A percentile compares a stretch with the other conserved stretches of the same genome.
These are phyloP conservation scores for Arthrinium phaeospermum DNA, from an alignment of 2,329 filamentous ascomycete genomes.

Conservation along the genomic window DNA sequence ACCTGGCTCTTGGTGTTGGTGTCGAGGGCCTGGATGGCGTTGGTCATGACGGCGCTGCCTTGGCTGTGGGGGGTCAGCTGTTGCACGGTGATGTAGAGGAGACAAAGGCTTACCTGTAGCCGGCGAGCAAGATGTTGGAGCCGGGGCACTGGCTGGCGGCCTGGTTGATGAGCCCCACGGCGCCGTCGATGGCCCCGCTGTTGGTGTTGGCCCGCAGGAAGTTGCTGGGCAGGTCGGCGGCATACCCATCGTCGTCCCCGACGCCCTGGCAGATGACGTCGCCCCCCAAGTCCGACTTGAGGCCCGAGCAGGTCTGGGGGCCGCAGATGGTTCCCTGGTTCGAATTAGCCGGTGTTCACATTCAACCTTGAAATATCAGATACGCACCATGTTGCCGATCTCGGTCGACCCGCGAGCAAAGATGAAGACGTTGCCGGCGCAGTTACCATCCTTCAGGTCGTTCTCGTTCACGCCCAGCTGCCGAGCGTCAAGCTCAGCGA, in stretches of 20 bases:
- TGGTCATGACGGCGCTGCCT: conserved; percentile 41
- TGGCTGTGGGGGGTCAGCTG: conserved; percentile 25
- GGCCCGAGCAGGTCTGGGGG: conserved; percentile 34
- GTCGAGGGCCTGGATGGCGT: conserved; percentile 35
- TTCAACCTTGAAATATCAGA: too few relatives aligned
- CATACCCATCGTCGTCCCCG: conserved; percentile 37
- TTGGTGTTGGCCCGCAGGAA: conserved; percentile 36
- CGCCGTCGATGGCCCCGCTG: conserved; percentile 35
- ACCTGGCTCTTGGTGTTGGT: conserved; percentile 27
- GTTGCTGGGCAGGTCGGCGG: conserved; percentile 36
- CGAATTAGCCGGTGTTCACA: background rate
- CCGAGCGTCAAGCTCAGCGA: conserved; percentile 21
- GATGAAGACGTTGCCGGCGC: conserved; percentile 40
- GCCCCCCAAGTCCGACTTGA: conserved; percentile 35
- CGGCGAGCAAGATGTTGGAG: conserved; percentile 40
- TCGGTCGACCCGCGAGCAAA: conserved; percentile 44
- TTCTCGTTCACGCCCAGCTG: conserved; percentile 17
- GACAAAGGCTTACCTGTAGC: conserved; percentile 33
- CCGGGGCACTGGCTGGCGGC: conserved; percentile 39
- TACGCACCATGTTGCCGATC: conserved; percentile 41
- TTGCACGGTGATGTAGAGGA: background rate
- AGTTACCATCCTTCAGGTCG: conserved; percentile 30
- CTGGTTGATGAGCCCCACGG: conserved; percentile 35
- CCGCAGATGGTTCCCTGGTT: conserved; percentile 38
- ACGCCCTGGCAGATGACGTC: conserved; percentile 43